A percentile compares a stretch with the other conserved stretches of the same genome.
Conservation (phyloP, 495 filamentous ascomycete species). For the Aeminium ludgeri region DNA sequence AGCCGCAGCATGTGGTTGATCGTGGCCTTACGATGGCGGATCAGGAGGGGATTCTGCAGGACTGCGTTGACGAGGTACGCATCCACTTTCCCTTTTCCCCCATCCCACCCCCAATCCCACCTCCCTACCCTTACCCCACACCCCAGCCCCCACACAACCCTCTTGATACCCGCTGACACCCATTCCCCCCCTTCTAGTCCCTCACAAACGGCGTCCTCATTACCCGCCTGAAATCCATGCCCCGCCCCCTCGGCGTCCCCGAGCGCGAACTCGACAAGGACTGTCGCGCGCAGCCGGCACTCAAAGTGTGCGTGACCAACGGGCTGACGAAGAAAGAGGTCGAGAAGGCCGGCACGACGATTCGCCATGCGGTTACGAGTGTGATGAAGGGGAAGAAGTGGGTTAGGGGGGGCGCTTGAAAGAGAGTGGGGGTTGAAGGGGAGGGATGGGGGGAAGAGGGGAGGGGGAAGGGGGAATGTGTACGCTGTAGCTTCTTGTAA, state of each 20-base stretch:
- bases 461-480: too few relatives aligned
- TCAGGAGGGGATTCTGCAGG: slow-evolving; percentile 73
- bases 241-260: slow-evolving; percentile 40
- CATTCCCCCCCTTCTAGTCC: slow-evolving; percentile 35
- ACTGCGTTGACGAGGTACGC: slow-evolving; percentile 91
- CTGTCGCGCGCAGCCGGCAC: slow-evolving; percentile 50
- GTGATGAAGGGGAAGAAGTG: slow-evolving; percentile 45
- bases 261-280: slow-evolving; percentile 36
- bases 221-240: slow-evolving; percentile 63
- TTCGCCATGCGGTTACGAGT: slow-evolving; percentile 89
- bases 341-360: slow-evolving; percentile 74
- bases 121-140: not conserved
- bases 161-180: too few relatives aligned
- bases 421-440: too few relatives aligned
- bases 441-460: too few relatives aligned
- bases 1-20: slow-evolving; percentile 61
- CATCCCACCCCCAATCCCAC: not conserved
- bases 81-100: slow-evolving; percentile 12
- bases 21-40: slow-evolving; percentile 50
- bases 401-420: slow-evolving; percentile 1
- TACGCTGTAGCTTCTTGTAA: too few relatives aligned
- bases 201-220: slow-evolving; percentile 78
- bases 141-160: too few relatives aligned
- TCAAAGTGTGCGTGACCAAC: slow-evolving; percentile 80
- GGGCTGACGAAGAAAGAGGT: slow-evolving; percentile 85